Conservation (phyloP, 768 basidiomycete genomes). For the Hydnomerulius pinastri region DNA sequence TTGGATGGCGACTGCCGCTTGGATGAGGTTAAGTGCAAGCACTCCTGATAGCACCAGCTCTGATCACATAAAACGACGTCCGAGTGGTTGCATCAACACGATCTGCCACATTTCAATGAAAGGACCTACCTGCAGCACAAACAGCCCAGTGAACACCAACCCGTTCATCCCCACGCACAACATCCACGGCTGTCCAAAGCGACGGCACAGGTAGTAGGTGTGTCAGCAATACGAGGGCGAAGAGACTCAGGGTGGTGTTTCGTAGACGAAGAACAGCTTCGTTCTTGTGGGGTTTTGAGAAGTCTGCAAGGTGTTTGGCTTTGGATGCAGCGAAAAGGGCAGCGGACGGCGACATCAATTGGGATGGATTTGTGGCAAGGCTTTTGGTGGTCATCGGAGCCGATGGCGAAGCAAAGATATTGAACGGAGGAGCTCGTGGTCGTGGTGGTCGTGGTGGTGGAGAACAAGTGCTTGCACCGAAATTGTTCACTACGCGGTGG, state of each 20-base stretch:
- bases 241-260: slow-evolving; percentile 36
- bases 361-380: background rate
- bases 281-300: slow-evolving; percentile 36
- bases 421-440: too few species aligned
- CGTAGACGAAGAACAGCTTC: slow-evolving; percentile 43
- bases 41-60: slow-evolving; percentile 33
- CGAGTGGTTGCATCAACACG: background rate
- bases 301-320: slow-evolving; percentile 19
- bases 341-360: slow-evolving; percentile 20
- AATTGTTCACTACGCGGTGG: background rate
- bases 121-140: slow-evolving; percentile 34
- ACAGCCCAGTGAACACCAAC: slow-evolving; percentile 18
- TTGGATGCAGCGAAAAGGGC: slow-evolving; percentile 24
- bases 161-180: slow-evolving; percentile 24
- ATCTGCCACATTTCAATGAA: background rate
- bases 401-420: background rate
- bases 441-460: background rate
- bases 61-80: slow-evolving; percentile 5
- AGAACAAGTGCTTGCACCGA: background rate
- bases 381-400: slow-evolving; percentile 15
- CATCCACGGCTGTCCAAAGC: slow-evolving; percentile 34
- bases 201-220: slow-evolving; percentile 41
- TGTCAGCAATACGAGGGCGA: slow-evolving; percentile 35
- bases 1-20: slow-evolving; percentile 36
- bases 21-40: slow-evolving; percentile 36